These are phyloP conservation scores for Tieghemostelium lacteum DNA, from an alignment of 78 protist genomes.

Conservation along the genomic window DNA sequence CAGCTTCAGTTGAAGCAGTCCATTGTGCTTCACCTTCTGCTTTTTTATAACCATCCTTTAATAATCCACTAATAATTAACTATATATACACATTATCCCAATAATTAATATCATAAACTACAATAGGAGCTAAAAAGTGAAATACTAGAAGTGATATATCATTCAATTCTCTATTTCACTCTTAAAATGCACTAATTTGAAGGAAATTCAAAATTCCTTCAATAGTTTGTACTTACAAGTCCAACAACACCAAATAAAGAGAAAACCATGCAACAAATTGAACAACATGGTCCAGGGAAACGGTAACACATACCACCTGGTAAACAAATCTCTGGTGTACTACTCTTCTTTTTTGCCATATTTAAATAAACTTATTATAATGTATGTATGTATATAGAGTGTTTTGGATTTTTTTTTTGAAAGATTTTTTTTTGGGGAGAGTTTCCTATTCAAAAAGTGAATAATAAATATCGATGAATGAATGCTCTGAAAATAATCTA, in stretches of 20 bases:
- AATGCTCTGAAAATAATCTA: no score
- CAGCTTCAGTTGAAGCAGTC: background rate
- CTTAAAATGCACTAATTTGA: no score
- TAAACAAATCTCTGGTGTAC: conserved; percentile 42
- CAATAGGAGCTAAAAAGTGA: no score
- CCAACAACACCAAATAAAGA: conserved; percentile 64
- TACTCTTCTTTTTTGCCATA: conserved; percentile 49
- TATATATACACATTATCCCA: no score
- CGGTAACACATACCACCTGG: conserved; percentile 73
- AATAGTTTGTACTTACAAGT: conserved; percentile 10
- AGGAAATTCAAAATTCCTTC: no score
- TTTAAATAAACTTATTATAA: background rate
- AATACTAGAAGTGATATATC: background rate
- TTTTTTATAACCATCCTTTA: conserved; percentile 29
- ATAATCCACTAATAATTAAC: conserved; percentile 24
- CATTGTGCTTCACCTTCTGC: conserved; percentile 39
- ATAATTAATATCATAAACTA: background rate
- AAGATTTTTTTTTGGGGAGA: no score
- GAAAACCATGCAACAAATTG: conserved; percentile 74
- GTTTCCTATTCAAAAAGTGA: no score
- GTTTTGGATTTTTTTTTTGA: no score
- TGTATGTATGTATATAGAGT: conserved; percentile 12
- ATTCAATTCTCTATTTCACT: background rate
- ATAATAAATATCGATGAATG: no score
- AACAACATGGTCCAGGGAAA: conserved; percentile 74